Conservation (phyloP, 257 asterid genomes). For the Przewalskia tangutica region DNA sequence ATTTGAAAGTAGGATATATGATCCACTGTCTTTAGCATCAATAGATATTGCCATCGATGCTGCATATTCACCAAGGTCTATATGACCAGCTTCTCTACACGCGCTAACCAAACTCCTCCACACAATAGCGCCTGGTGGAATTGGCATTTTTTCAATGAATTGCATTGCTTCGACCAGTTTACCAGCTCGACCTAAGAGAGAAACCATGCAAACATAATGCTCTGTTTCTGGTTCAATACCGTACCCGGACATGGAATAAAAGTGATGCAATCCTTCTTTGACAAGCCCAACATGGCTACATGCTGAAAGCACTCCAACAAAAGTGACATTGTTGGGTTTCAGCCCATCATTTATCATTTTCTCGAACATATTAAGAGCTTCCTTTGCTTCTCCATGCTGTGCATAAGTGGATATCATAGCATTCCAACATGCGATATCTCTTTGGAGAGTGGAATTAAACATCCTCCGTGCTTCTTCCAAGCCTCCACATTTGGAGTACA, state of each 20-base stretch:
- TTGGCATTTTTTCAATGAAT: constrained; percentile 33
- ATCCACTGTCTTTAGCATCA: constrained; percentile 35
- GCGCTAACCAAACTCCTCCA: constrained; percentile 49
- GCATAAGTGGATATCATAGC: constrained; percentile 35
- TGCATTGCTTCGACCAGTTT: constrained; percentile 29
- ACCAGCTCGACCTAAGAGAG: constrained; percentile 44
- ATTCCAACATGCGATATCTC: constrained; percentile 39
- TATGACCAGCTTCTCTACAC: constrained; percentile 22
- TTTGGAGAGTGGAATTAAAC: constrained; percentile 6
- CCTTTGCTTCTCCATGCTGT: constrained; percentile 36
- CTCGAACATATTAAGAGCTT: constrained; percentile 27
- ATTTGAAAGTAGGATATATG: constrained; percentile 28
- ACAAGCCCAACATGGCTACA: constrained; percentile 39
- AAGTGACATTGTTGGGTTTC: constrained; percentile 30
- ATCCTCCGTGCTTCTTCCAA: constrained; percentile 14
- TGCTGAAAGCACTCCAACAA: constrained; percentile 34
- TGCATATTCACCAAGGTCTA: constrained; percentile 29
- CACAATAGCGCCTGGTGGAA: constrained; percentile 19
- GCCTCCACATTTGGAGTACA: constrained; percentile 46
- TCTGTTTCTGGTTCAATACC: constrained; percentile 38
- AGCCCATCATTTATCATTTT: constrained; percentile 22
- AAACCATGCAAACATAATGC: constrained; percentile 43
- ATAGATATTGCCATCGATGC: constrained; percentile 26
- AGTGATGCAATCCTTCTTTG: constrained; percentile 31
- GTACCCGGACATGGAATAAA: constrained; percentile 14